A percentile compares a stretch with the other conserved stretches of the same genome.
Conservation (phyloP, 1,139 yeast species). For the Hyphopichia wangnamkhiaoensis region DNA sequence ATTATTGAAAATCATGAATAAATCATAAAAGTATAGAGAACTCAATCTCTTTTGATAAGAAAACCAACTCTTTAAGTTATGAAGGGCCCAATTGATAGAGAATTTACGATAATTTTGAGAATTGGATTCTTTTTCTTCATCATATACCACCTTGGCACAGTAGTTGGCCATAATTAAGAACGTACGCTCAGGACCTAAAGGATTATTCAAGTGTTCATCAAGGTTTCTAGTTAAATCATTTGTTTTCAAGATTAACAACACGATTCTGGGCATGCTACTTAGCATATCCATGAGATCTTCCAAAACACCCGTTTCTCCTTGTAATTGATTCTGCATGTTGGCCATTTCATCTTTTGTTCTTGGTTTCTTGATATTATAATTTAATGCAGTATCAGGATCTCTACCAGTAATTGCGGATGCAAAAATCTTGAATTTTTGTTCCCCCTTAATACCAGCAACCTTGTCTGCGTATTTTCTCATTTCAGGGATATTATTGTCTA, state of each 20-base stretch:
- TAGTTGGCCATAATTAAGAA: conserved; percentile 87
- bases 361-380: conserved; percentile 50
- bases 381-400: conserved; percentile 42
- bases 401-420: conserved; percentile 96
- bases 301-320: conserved; percentile 59
- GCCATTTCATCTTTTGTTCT: conserved; percentile 61
- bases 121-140: conserved; percentile 56
- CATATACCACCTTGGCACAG: conserved; percentile 79
- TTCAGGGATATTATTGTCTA: conserved; percentile 63
- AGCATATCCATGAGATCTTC: conserved; percentile 79
- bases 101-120: conserved; percentile 30
- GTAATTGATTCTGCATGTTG: conserved; percentile 64
- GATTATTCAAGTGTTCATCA: conserved; percentile 80
- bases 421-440: conserved; percentile 73
- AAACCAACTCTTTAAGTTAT: conserved; percentile 46
- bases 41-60: conserved; percentile 52
- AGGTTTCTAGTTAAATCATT: conserved; percentile 88
- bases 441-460: conserved; percentile 81
- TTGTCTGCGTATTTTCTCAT: conserved; percentile 75
- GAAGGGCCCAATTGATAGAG: conserved; percentile 39
- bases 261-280: conserved; percentile 80
- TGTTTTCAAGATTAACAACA: conserved; percentile 83
- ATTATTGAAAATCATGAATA: conserved; percentile 30
- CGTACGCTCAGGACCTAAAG: conserved; percentile 85
- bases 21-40: conserved; percentile 59